phyloP scores from a whole-genome alignment of 345 rosid species.

The Kernera saxatilis region DNA sequence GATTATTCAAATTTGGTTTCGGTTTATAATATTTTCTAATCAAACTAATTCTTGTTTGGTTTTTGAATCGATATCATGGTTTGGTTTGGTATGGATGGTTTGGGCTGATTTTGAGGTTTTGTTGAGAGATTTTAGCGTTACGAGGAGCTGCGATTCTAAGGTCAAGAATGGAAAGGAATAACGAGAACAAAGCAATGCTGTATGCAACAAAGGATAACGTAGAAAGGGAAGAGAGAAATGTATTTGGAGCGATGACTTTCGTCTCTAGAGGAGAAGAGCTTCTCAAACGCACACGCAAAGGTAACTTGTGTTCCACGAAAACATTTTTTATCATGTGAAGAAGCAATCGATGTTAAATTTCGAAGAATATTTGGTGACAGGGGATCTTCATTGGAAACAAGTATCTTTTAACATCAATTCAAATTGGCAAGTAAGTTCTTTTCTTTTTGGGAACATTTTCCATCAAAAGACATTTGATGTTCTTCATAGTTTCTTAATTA shows the following conservation, averaged over 20 bases:
- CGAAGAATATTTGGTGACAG: conserved; percentile 34
- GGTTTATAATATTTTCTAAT: too few species aligned
- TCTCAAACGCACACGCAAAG: conserved; percentile 92
- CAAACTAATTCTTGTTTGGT: too few species aligned
- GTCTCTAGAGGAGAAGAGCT: conserved; percentile 82
- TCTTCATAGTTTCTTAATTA: neutral
- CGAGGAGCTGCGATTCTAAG: conserved; percentile 71
- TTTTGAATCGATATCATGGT: too few species aligned
- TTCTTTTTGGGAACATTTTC: neutral
- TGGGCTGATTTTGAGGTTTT: conserved; percentile 35
- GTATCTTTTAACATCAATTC: conserved; percentile 76
- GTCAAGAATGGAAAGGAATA: conserved; percentile 65
- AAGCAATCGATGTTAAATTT: neutral
- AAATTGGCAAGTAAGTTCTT: conserved; percentile 60
- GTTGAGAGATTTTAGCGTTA: conserved; percentile 48
- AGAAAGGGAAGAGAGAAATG: conserved; percentile 44
- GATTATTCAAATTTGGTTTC: too few species aligned
- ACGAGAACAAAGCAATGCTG: conserved; percentile 36
- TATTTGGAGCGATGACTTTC: conserved; percentile 52
- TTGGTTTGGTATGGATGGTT: neutral
- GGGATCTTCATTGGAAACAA: conserved; percentile 90
- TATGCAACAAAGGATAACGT: conserved; percentile 44
- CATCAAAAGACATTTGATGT: neutral
- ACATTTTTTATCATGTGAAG: neutral
- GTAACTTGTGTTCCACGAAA: conserved; percentile 36